Evolutionary conservation across 2,329 filamentous ascomycete species (phyloP), one percentile per base, ranked within the genome.

Genomic region (Epichloe sp.): DNA sequence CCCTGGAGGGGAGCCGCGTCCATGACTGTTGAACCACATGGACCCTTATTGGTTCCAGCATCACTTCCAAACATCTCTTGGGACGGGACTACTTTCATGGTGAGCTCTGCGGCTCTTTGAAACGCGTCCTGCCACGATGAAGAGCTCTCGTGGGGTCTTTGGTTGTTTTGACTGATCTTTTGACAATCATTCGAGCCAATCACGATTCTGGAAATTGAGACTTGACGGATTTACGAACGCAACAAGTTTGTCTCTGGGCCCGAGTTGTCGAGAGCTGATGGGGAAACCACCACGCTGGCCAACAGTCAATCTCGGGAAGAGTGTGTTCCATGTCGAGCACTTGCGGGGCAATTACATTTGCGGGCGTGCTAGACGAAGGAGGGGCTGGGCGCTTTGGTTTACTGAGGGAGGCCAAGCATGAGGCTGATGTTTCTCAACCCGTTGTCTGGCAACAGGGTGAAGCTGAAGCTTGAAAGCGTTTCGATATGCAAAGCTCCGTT

Each of bases 161-260:
- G 12, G 14, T 14, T 41, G 43, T 46, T 51, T 46, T 31, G 36
- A 51, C 48, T 34, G 48, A 50, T 45, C 14, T 50, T 40, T 46
- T n/a, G 48, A n/a, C 10, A 26, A 37, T 34, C 14, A 6, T 19
- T 23, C n/a, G 3, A 41, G 31, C 47, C 47, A 49, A 44, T 49
- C 47, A 21, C 6, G n/a, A 17, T 3, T 44, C 5, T 38, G 6
- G 21, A 7, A 26, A 44, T 34, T 8, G 44, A 19, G 48, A 15
- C 21, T 5, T 11, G 5, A 7, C 4, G 42, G n/a, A 35, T 21
- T 50, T 15, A 40, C 15, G 11, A 34, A 14, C n/a, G 48, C 48
- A 17, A 44, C 48, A 44, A 37, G 31, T 44, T 37, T 17, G 17
- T 26, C n/a, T 19, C n/a, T 44, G n/a, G 11, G 5, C 12, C 26